Evolutionary conservation across 495 filamentous ascomycete genomes (phyloP), one percentile per base, ranked within the genome.

Genomic region (Penicillium egyptiacum): DNA sequence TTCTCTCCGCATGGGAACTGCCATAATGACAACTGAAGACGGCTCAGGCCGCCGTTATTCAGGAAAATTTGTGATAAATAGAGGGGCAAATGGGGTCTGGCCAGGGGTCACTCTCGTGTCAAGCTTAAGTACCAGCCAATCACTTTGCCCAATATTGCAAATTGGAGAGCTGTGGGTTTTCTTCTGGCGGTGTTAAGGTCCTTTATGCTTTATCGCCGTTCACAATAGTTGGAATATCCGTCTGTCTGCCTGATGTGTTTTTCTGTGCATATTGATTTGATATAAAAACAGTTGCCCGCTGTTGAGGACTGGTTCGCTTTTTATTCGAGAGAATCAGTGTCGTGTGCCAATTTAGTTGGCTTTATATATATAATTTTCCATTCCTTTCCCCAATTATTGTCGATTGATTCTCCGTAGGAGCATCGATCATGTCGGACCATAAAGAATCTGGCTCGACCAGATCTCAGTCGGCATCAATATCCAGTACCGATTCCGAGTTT

Each of bases 361-460:
- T 52, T 52, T n/a, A 4, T 0, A 31, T 20, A 42, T 22, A 42
- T n/a, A 17, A 50, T 6, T 14, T 35, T 14, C 10, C 1, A 50
- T 7, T 50, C n/a, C 17, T 8, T 22, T 16, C 2, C 26, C 14
- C 28, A 19, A 2, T 31, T 12, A 17, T 5, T 53, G 4, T 53
- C n/a, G 14, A 26, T 16, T 46, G 28, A 12, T 20, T 33, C 20
- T 10, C 3, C 41, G 5, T 17, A 35, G 20, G 11, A 7, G 20
- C 6, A 17, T 37, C 19, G 20, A 47, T 35, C 9, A 55, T 55
- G 52, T 46, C 52, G 20, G 28, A 46, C n/a, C 19, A 45, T 5
- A 55, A 46, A 55, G 30, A 46, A 19, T 35, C 62, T 94, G 90
- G 89, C 70, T 92, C 53, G 88, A 84, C 52, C 33, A 56, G 44